phyloP scores from a whole-genome alignment of 1,284 basidiomycete species.

The Leccinum insolens region DNA sequence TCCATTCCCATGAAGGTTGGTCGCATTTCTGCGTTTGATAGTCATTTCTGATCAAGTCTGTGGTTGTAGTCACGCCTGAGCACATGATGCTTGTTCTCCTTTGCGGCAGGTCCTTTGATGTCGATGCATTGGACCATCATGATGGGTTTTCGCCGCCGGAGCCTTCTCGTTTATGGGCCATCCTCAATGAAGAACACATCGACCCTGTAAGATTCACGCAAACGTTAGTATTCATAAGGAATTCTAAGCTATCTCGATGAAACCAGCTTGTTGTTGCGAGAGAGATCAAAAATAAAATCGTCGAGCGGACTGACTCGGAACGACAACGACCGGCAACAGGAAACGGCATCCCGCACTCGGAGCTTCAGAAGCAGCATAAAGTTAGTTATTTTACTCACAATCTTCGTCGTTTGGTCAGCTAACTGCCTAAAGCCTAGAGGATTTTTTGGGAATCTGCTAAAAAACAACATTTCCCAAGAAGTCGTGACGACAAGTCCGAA shows the following conservation, averaged over 20 bases:
- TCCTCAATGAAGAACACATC: background rate
- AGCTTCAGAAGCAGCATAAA: background rate
- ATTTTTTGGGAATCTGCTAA: background rate
- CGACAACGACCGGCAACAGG: background rate
- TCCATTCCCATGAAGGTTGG: background rate
- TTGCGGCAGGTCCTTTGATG: background rate
- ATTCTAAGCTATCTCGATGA: background rate
- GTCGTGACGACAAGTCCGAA: background rate
- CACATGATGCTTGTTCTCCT: background rate
- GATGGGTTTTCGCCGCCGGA: background rate
- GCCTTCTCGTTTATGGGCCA: background rate
- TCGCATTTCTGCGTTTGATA: background rate
- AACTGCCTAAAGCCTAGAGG: background rate
- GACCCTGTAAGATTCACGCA: background rate
- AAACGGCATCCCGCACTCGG: background rate
- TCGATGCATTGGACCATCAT: background rate
- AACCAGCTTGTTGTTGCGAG: background rate
- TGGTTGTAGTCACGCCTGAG: background rate
- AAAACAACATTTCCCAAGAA: background rate
- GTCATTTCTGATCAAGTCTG: background rate
- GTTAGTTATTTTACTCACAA: background rate
- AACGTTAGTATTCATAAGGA: background rate
- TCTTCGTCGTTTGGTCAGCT: background rate
- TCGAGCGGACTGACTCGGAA: background rate
- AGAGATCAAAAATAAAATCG: background rate